Conservation (phyloP, 352 stramenopile genomes). For the Phytophthora ramorum region DNA sequence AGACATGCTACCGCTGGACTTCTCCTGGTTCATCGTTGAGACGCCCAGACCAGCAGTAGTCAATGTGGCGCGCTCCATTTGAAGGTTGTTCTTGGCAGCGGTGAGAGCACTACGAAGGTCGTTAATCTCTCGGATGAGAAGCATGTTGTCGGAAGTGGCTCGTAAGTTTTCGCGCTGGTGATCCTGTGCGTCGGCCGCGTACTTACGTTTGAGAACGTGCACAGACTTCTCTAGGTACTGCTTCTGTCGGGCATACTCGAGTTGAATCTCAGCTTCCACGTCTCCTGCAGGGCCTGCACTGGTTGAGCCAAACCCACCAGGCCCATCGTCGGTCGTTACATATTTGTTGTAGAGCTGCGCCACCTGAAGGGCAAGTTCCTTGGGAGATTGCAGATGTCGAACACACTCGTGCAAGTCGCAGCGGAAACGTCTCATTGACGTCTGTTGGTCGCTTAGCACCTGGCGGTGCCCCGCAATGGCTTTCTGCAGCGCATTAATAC, state of each 20-base stretch:
- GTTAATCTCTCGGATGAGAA: slow-evolving; percentile 95
- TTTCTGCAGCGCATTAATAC: slow-evolving; percentile 88
- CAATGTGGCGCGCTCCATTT: slow-evolving; percentile 73
- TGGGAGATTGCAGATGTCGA: slow-evolving; percentile 76
- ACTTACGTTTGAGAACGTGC: slow-evolving; percentile 89
- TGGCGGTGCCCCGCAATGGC: slow-evolving; percentile 73
- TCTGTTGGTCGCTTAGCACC: slow-evolving; percentile 65
- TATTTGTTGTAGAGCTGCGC: slow-evolving; percentile 81
- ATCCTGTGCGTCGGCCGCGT: slow-evolving; percentile 72
- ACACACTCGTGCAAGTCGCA: slow-evolving; percentile 88
- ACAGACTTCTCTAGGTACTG: slow-evolving; percentile 95
- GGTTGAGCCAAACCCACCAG: slow-evolving; percentile 23
- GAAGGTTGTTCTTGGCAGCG: slow-evolving; percentile 75
- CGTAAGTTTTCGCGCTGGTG: slow-evolving; percentile 73
- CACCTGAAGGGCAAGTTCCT: slow-evolving; percentile 80
- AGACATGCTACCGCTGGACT: slow-evolving; percentile 22
- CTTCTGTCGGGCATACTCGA: slow-evolving; percentile 91
- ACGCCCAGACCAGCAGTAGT: slow-evolving; percentile 26
- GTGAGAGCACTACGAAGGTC: slow-evolving; percentile 83
- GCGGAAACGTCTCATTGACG: slow-evolving; percentile 78
- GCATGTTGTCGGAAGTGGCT: slow-evolving; percentile 86
- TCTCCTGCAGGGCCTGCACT: slow-evolving; percentile 40
- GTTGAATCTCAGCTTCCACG: slow-evolving; percentile 74
- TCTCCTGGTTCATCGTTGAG: slow-evolving; percentile 36
- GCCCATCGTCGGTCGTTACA: slow-evolving; percentile 46